A percentile compares a stretch with the other conserved stretches of the same genome.
These are phyloP conservation scores for Terana coerulea DNA, from an alignment of 768 basidiomycete species.

Conservation along the genomic window DNA sequence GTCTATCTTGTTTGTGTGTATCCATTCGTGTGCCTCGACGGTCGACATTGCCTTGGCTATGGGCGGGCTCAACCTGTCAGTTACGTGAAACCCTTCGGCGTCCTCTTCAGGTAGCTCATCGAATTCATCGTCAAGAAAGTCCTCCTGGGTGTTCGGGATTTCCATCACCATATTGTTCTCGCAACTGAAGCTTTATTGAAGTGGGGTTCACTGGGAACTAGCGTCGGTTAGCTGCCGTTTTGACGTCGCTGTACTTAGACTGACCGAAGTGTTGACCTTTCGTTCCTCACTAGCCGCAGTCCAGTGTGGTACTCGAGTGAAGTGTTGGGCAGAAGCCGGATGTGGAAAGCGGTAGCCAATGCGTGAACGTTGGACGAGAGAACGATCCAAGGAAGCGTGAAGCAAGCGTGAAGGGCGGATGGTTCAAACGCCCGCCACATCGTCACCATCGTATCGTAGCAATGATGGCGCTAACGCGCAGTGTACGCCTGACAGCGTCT, in stretches of 20 bases:
- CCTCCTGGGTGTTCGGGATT: neutral
- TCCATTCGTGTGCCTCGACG: neutral
- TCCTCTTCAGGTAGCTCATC: neutral
- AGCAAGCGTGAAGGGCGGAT: no score
- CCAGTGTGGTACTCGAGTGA: no score
- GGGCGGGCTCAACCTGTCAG: neutral
- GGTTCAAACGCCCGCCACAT: no score
- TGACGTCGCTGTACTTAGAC: neutral
- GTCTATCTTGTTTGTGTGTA: constrained; percentile 40
- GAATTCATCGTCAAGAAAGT: neutral
- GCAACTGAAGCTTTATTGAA: no score
- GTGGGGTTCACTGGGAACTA: no score
- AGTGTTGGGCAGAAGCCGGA: no score
- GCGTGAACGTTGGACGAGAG: no score
- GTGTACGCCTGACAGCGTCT: neutral
- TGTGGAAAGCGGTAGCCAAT: no score
- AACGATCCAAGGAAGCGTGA: no score
- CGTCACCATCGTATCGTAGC: no score
- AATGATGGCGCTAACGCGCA: neutral
- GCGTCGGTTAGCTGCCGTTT: no score
- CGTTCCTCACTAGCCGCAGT: no score
- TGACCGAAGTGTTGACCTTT: neutral
- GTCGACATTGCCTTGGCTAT: neutral
- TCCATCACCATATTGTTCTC: neutral
- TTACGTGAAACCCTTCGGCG: neutral